Evolutionary conservation across 345 rosid genomes (phyloP), one percentile per base, ranked within the genome.

Genomic region (Hibiscus trionum): DNA sequence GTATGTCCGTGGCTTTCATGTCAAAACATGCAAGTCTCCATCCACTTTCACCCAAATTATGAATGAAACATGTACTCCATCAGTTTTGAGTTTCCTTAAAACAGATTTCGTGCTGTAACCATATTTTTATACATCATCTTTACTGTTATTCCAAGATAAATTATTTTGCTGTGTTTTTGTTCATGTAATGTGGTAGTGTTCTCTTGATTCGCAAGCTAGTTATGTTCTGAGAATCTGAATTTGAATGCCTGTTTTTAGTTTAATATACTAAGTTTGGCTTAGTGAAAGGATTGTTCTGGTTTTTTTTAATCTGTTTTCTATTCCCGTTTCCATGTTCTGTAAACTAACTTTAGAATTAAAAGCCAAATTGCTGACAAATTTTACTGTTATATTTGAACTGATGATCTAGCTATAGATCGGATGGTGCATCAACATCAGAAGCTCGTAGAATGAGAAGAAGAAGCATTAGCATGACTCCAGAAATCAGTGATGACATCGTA

Each of bases 401-500:
- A 68, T 47, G 27, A 21, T 72, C 57, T 77, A 82, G 84, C 84
- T 79, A 75, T 83, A 89, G 89, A 81, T 93, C 97, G 76, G 98
- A 83, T 76, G 98, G 95, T 68, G 83, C 94, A 69, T 82, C 93
- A 33, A 87, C 85, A 73, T 72, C 85, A 77, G 98, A 91, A 77
- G 80, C 91, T 77, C 90, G 89, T 78, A 90, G 97, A 79, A 68
- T 90, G 76, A 87, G 99, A 82, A 89, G 99, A 84, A 86, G 99
- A 85, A 93, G 99, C 88, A 87, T 89, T 66, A 95, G 99, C 82
- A 90, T 95, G 80, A 93, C 99, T 70, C 98, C 98, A 3, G 96
- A 93, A 85, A 93, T 95, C 80, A 93, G 99, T 37, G 99, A 95
- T 85, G 96, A 95, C 80, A 93, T 95, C 46, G 99, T 90, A 75